Evolutionary conservation across 129 eudicot genomes (phyloP), one percentile per base, ranked within the genome.

Genomic region (Deinandra increscens): DNA sequence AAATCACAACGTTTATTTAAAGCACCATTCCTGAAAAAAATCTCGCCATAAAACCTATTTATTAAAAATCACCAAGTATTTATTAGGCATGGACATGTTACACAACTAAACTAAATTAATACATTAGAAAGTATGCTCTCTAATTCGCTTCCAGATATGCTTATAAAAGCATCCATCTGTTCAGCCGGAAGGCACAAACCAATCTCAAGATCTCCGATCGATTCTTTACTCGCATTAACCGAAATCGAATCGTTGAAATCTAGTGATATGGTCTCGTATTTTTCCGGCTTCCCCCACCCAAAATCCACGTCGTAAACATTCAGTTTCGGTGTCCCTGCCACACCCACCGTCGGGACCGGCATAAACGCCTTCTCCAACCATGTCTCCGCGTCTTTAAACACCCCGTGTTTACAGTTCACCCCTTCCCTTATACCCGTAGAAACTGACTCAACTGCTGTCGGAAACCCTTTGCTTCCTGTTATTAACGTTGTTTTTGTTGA

Each of bases 241-340:
- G 83, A 64, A 6, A 85, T 76, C 17, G 79, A 49, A n/a, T 77
- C 79, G 9, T 29, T 70, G 22, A 31, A 43, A 49, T 82, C 91
- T 18, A 76, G 76, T 5, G 87, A 76, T 55, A 82, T 11, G 37
- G 69, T 54, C 60, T 82, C 87, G 14, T 60, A 75, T n/a, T 83
- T 83, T 36, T 34, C 67, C 7, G 83, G 78, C 67, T 38, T 82
- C 34, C 87, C 83, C 83, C 81, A 79, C 20, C 87, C 91, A 41
- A 82, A 85, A 74, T 85, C 91, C 1, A 71, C 26, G 11, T 68
- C 78, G 26, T 85, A 85, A 8, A 68, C 23, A 51, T 73, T 66
- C 51, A 78, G 46, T 48, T 62, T 76, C 7, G 84, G 76, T 15
- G 91, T 69, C 13, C 91, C 87, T 5, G 87, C 80, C 13, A 85